Percentiles rank a stretch among this genome's conserved stretches.
phyloP scores from a whole-genome alignment of 345 rosid genomes.

The Sisymbrium irio region DNA sequence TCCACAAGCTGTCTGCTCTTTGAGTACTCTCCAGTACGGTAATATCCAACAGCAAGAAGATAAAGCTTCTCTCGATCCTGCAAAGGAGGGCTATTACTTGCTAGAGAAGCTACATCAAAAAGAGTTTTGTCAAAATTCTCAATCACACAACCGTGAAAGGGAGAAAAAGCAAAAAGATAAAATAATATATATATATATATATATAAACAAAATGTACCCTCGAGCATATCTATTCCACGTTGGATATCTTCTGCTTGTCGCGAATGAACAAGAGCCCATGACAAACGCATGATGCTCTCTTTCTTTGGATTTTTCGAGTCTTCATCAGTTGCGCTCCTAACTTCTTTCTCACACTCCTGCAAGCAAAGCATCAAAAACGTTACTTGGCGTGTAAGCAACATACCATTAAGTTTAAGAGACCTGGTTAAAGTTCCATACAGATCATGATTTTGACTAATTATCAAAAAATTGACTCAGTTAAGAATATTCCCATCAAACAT shows the following conservation, averaged over 20 bases:
- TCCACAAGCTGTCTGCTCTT: slow-evolving; percentile 69
- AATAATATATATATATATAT: no score
- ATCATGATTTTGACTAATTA: background rate
- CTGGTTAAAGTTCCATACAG: background rate
- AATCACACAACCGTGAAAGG: background rate
- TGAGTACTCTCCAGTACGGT: slow-evolving; percentile 60
- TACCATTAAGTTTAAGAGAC: background rate
- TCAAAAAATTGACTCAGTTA: background rate
- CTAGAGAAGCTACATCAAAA: slow-evolving; percentile 55
- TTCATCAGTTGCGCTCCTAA: slow-evolving; percentile 48
- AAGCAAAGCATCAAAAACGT: background rate
- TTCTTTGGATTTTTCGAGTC: slow-evolving; percentile 52
- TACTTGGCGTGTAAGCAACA: background rate
- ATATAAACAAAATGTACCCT: slow-evolving; percentile 46
- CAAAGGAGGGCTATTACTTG: slow-evolving; percentile 46
- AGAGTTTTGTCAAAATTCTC: background rate
- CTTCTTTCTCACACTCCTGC: slow-evolving; percentile 85
- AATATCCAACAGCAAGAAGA: slow-evolving; percentile 83
- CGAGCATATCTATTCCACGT: slow-evolving; percentile 78
- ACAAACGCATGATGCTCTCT: slow-evolving; percentile 71
- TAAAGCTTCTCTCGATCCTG: slow-evolving; percentile 66
- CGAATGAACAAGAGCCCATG: slow-evolving; percentile 92
- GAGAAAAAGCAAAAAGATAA: background rate
- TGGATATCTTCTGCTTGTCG: slow-evolving; percentile 67
- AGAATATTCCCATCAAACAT: background rate